Conservation (phyloP, 2,329 filamentous ascomycete species). For the Blastomyces silverae region DNA sequence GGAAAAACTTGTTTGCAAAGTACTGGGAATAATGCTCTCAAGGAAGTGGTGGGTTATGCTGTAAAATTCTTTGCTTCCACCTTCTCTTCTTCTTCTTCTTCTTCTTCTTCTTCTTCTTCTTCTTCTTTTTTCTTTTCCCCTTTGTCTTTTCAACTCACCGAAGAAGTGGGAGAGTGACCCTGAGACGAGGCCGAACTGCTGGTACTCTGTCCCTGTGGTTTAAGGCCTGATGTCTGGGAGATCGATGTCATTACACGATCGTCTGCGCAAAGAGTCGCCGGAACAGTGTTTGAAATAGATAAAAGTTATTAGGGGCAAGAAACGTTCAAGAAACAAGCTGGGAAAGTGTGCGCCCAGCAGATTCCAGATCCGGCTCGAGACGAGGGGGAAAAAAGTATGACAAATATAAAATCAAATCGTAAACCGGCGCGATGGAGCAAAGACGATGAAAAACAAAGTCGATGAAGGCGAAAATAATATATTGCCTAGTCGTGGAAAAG, state of each 20-base stretch:
- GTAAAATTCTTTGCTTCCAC: not conserved
- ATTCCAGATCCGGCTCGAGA: slow-evolving; percentile 21
- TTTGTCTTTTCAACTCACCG: slow-evolving; percentile 38
- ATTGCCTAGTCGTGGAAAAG: slow-evolving; percentile 5
- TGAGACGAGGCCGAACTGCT: slow-evolving; percentile 44
- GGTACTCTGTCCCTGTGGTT: slow-evolving; percentile 46
- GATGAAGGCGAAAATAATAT: slow-evolving; percentile 7
- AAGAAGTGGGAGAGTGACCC: slow-evolving; percentile 41
- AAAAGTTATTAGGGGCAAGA: slow-evolving; percentile 15
- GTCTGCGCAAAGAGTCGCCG: slow-evolving; percentile 27
- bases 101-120: slow-evolving; percentile 26
- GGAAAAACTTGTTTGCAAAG: not conserved
- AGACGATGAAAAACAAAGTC: slow-evolving; percentile 10
- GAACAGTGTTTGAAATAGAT: slow-evolving; percentile 17
- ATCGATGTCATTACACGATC: slow-evolving; percentile 57
- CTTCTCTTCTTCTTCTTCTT: not conserved
- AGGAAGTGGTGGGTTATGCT: not conserved
- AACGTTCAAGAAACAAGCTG: slow-evolving; percentile 12
- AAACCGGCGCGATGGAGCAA: slow-evolving; percentile 12
- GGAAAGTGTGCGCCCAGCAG: slow-evolving; percentile 15
- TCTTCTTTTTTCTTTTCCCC: not conserved
- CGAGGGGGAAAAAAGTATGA: not conserved
- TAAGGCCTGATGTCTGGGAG: slow-evolving; percentile 43
- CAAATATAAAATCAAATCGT: slow-evolving; percentile 8
- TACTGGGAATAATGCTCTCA: not conserved